A percentile compares a stretch with the other conserved stretches of the same genome.
Conservation (phyloP, 192 early-diverging fungal genomes). For the Irineochytrium annulatum region DNA sequence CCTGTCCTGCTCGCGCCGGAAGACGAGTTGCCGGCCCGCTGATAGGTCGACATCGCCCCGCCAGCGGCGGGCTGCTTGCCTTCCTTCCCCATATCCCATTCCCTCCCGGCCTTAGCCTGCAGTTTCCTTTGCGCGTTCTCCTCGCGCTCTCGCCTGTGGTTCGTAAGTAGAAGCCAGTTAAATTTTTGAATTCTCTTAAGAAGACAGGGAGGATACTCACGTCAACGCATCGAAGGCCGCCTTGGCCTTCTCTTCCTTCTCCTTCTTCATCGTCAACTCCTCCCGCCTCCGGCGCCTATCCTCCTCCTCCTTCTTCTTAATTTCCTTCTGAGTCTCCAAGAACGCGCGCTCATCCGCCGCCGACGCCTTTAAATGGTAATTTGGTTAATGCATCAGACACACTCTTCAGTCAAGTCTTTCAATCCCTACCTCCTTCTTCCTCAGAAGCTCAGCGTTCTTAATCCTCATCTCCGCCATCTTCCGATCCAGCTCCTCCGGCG, state of each 20-base stretch:
- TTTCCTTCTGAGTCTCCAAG: not conserved
- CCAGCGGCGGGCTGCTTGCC: too few relatives aligned
- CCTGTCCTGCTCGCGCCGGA: too few relatives aligned
- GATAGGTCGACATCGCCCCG: too few relatives aligned
- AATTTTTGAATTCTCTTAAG: too few relatives aligned
- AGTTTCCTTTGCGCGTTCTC: not conserved
- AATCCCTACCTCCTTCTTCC: not conserved
- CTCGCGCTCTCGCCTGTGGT: not conserved
- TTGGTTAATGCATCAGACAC: not conserved
- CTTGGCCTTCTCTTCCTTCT: slow-evolving; percentile 1
- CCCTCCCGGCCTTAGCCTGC: not conserved
- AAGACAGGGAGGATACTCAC: slow-evolving; percentile 1
- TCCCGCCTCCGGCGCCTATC: not conserved
- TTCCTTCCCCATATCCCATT: slow-evolving; percentile 2
- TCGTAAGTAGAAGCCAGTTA: too few relatives aligned
- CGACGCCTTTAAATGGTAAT: not conserved
- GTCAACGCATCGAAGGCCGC: not conserved
- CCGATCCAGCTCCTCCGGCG: not conserved
- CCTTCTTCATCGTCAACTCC: not conserved
- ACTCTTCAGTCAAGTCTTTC: not conserved
- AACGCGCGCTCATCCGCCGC: not conserved
- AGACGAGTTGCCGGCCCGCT: too few relatives aligned
- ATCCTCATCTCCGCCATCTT: slow-evolving; percentile 4
- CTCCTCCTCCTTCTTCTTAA: not conserved
- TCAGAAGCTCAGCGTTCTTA: slow-evolving; percentile 5